Evolutionary conservation across 2,329 filamentous ascomycete species (phyloP).

Genomic region (Hypoxylon sp.): DNA sequence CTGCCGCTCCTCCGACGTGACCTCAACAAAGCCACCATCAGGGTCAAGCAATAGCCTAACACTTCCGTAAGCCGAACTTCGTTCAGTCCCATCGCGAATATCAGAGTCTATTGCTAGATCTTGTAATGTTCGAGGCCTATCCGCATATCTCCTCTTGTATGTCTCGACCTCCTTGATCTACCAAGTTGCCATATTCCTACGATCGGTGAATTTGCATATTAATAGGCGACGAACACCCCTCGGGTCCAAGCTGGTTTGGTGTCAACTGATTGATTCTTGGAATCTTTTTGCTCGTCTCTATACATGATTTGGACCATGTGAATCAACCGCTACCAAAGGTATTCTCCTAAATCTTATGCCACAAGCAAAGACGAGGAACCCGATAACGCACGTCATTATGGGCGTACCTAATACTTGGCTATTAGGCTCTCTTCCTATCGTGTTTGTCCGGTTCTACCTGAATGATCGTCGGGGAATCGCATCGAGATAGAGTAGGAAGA

Average conservation of each 20-base stretch:
- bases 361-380: background rate
- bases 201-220: background rate
- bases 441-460: background rate
- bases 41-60: conserved; percentile 31
- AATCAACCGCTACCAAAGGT: no score
- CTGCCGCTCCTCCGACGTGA: conserved; percentile 48
- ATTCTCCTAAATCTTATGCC: background rate
- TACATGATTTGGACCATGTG: background rate
- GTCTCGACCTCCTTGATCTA: conserved; percentile 2
- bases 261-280: conserved; percentile 10
- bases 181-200: background rate
- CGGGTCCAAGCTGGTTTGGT: background rate
- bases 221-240: background rate
- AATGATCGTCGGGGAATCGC: background rate
- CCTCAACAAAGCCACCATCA: conserved; percentile 46
- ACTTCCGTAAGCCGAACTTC: conserved; percentile 1
- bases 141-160: conserved; percentile 13
- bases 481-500: background rate
- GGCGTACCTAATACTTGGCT: background rate
- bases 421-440: background rate
- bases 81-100: conserved; percentile 13
- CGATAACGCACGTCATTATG: background rate
- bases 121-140: conserved; percentile 3
- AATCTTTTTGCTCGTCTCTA: conserved; percentile 5
- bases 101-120: background rate